Evolutionary conservation across 768 basidiomycete genomes (phyloP).

Genomic region (Pisolithus sp.): DNA sequence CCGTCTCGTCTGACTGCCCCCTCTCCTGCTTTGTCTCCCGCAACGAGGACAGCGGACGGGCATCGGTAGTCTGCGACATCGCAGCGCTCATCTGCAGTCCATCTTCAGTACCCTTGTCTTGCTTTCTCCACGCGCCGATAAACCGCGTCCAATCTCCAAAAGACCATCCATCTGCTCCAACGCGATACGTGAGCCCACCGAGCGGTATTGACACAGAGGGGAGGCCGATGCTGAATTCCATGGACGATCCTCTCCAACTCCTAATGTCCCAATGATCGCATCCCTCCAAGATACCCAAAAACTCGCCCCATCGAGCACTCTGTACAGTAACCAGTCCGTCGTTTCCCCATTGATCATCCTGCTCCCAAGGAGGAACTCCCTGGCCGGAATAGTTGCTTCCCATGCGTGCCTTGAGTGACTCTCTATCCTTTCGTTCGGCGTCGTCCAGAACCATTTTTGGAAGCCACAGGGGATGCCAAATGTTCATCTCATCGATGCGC

Average conservation of each 20-base stretch:
- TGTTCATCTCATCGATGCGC: conserved; percentile 53
- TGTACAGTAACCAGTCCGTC: conserved; percentile 91
- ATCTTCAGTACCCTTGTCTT: conserved; percentile 38
- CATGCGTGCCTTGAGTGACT: conserved; percentile 31
- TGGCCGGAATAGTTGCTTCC: conserved; percentile 4
- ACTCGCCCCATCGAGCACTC: conserved; percentile 94
- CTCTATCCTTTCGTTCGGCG: conserved; percentile 57
- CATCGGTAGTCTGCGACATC: conserved; percentile 1
- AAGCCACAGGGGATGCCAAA: conserved; percentile 96
- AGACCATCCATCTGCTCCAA: conserved; percentile 40
- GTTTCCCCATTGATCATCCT: conserved; percentile 67
- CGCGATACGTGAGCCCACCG: conserved; percentile 28
- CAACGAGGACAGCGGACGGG: not conserved
- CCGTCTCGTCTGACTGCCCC: conserved; percentile 32
- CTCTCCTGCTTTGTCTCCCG: conserved; percentile 12
- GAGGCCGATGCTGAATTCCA: conserved; percentile 58
- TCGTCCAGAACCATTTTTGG: conserved; percentile 93
- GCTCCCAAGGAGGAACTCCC: conserved; percentile 39
- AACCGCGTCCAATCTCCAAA: conserved; percentile 57
- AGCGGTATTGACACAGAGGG: conserved; percentile 39
- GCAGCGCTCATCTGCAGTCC: conserved; percentile 26
- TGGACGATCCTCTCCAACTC: conserved; percentile 63
- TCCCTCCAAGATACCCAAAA: conserved; percentile 81
- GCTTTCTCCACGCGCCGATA: conserved; percentile 54
- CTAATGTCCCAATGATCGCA: conserved; percentile 97